Conservation (phyloP, 1,284 basidiomycete species). For the Paramarasmius palmivorus region DNA sequence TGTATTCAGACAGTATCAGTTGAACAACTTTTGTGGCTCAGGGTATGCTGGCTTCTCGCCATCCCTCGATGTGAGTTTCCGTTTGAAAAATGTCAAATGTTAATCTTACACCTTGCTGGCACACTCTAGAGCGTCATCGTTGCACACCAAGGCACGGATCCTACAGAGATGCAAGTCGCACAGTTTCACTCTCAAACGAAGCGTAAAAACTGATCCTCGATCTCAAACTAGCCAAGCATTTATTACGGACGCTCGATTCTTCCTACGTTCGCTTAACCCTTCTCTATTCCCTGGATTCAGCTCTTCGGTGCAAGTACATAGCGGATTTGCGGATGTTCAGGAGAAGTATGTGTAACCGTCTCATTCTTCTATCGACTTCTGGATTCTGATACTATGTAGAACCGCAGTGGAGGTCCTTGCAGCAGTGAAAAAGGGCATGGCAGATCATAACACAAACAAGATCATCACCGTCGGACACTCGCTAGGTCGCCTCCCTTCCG, state of each 20-base stretch:
- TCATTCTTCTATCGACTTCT: background rate
- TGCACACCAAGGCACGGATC: constrained; percentile 53
- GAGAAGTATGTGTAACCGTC: constrained; percentile 40
- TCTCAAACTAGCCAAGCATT: constrained; percentile 38
- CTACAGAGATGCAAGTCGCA: constrained; percentile 50
- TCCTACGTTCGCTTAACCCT: constrained; percentile 38
- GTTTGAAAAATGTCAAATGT: too few relatives aligned
- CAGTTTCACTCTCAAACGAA: constrained; percentile 15
- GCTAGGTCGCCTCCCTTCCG: constrained; percentile 36
- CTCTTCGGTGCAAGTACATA: constrained; percentile 50
- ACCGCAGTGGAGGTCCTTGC: constrained; percentile 49
- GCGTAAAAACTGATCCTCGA: background rate
- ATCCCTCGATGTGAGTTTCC: too few relatives aligned
- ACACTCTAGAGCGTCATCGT: constrained; percentile 47
- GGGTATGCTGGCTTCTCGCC: constrained; percentile 33
- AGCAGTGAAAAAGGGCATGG: constrained; percentile 45
- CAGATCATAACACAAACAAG: constrained; percentile 34
- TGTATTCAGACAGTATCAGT: too few relatives aligned
- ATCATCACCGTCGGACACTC: constrained; percentile 60
- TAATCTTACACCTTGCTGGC: constrained; percentile 27
- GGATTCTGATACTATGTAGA: constrained; percentile 31
- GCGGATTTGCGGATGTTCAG: constrained; percentile 58
- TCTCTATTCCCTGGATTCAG: constrained; percentile 60
- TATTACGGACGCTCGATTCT: constrained; percentile 54
- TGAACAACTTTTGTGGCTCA: constrained; percentile 22